Evolutionary conservation across 169 alveolate species (phyloP).

Genomic region (Plasmodium gonderi): DNA sequence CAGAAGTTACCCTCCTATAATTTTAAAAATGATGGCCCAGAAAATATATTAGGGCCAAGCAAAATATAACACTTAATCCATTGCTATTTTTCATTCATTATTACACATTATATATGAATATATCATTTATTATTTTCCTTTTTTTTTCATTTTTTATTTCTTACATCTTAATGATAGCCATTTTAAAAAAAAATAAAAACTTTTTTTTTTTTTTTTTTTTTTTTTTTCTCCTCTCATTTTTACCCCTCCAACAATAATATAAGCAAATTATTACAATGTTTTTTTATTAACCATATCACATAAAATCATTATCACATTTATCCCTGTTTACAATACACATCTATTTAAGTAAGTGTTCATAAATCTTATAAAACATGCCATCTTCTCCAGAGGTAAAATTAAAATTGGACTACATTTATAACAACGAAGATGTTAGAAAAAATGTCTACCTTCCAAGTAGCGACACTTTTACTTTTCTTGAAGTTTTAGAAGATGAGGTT

Average conservation of each 20-base stretch:
- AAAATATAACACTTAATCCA: constrained; percentile 1
- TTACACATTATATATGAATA: not conserved
- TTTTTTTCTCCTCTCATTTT: not conserved
- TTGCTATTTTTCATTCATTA: not conserved
- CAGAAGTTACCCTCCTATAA: constrained; percentile 65
- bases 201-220: too few species aligned
- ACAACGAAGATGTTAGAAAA: constrained; percentile 47
- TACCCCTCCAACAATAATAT: not conserved
- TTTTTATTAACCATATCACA: not conserved
- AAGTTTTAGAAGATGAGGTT: constrained; percentile 76
- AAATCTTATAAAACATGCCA: constrained; percentile 11
- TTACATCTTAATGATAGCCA: not conserved
- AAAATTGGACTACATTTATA: constrained; percentile 71
- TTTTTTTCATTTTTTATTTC: not conserved
- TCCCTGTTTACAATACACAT: not conserved
- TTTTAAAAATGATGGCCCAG: constrained; percentile 71
- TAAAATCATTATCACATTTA: not conserved
- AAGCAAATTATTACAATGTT: not conserved
- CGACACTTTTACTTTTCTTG: constrained; percentile 82
- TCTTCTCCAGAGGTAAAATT: not conserved
- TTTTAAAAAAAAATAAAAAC: not conserved
- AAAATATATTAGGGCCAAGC: constrained; percentile 72
- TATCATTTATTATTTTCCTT: not conserved
- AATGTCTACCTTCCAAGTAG: constrained; percentile 81
- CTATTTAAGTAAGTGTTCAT: not conserved